Base-by-base conservation (phyloP, 805 yeast genomes). In the Hanseniaspora valbyensis region DNA sequence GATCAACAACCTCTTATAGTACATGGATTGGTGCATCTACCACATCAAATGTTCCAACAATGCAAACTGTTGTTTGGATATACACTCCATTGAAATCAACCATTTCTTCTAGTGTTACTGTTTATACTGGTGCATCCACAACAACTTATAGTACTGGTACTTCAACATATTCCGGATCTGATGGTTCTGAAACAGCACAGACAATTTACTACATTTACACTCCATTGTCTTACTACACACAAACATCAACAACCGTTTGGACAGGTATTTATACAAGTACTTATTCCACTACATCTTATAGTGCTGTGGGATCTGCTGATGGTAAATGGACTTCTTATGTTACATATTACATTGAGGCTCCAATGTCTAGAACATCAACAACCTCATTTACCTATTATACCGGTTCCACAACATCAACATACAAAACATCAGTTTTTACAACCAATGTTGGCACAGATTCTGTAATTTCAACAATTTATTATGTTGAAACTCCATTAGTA, bases 201-300 rank as follows among this genome's bases (percentile, higher is more conserved):
- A 56, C 58, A 1, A 28, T 55, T 37, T 55, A 53, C 42, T 49
- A 50, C 32, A 54, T 57, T 24, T 49, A 53, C 29, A 56, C 58
- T 13, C 59, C 58, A 33, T 14, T 44, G 10, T 32, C 42, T 13
- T 37, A 40, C 14, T 22, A 24, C 14, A 39, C 50, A 3, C n/a
- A 41, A 8, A 43, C 52, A 18, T 14, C 39, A 12, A 44, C 45
- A 14, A 39, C 44, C 1, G 33, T 38, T 18, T 56, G 58, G 56
- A 46, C 52, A 16, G 55, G 55, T 30, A 12, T 34, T 9, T 46
- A 19, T 30, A 53, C 52, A 7, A 38, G 32, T 14, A 52, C 57
- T 7, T 52, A 36, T 25, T 52, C 55, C 7, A 48, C 54, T 2
- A 37, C 38, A 4, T 19, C 26, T 7, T 52, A 52, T 14, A 42